phyloP scores from a whole-genome alignment of 805 yeast species.

The Metschnikowia proteae region DNA sequence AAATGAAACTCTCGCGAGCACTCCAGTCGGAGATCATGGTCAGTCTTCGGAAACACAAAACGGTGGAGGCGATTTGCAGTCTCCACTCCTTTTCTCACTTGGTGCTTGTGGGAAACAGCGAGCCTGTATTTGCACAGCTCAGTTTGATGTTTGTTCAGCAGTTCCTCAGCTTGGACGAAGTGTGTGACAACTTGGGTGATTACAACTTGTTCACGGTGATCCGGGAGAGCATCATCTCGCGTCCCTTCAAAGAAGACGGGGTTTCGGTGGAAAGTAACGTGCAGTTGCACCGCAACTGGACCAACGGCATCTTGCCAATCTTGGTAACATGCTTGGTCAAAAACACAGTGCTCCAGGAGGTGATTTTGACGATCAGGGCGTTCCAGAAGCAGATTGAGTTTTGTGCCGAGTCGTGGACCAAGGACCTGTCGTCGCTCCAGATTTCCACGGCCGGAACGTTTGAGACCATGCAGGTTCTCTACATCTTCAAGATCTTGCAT shows the following conservation, averaged over 20 bases:
- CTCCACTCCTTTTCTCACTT: constrained; percentile 67
- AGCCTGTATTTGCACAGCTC: constrained; percentile 68
- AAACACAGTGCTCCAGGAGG: constrained; percentile 63
- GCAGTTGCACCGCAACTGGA: constrained; percentile 75
- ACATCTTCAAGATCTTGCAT: constrained; percentile 57
- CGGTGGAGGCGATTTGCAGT: constrained; percentile 58
- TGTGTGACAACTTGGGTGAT: constrained; percentile 64
- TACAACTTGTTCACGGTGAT: constrained; percentile 63
- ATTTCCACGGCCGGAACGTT: constrained; percentile 35
- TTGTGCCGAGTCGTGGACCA: constrained; percentile 67
- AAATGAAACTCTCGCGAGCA: constrained; percentile 44
- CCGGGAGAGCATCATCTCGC: constrained; percentile 70
- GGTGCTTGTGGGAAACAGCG: constrained; percentile 50
- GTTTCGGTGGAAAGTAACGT: constrained; percentile 50
- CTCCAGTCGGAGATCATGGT: constrained; percentile 50
- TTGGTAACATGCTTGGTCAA: constrained; percentile 55
- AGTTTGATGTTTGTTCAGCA: constrained; percentile 67
- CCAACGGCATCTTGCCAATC: constrained; percentile 73
- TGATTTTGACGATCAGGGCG: constrained; percentile 55
- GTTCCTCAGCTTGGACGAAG: constrained; percentile 52
- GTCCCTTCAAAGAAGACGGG: constrained; percentile 61
- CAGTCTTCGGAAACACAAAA: constrained; percentile 52
- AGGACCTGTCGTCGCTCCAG: constrained; percentile 43
- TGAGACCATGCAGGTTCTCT: constrained; percentile 55
- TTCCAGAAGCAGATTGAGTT: constrained; percentile 64